These are phyloP conservation scores for Leccinum longicurvipes DNA, from an alignment of 768 basidiomycete species.

Conservation along the genomic window DNA sequence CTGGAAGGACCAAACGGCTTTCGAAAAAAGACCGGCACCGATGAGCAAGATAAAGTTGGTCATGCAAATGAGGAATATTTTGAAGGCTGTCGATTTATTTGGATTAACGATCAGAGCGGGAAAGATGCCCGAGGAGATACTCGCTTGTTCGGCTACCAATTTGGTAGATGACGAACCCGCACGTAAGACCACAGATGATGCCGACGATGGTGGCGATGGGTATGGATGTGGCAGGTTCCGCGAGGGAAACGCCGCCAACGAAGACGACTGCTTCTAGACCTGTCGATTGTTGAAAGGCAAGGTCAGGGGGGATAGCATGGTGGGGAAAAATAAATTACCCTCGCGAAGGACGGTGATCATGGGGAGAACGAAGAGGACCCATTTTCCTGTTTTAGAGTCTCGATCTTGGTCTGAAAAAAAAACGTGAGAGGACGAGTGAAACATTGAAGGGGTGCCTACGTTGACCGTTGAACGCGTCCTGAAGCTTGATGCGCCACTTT, in stretches of 20 bases:
- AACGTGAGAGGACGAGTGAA: not conserved
- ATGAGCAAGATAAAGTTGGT: conserved; percentile 91
- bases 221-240: conserved; percentile 76
- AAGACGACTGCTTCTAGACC: conserved; percentile 90
- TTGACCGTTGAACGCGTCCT: conserved; percentile 65
- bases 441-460: conserved; percentile 34
- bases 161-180: conserved; percentile 75
- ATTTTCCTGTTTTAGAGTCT: conserved; percentile 60
- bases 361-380: conserved; percentile 87
- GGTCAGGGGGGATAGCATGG: not conserved
- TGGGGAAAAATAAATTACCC: conserved; percentile 42
- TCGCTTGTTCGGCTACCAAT: conserved; percentile 73
- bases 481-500: conserved; percentile 93
- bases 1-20: conserved; percentile 71
- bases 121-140: conserved; percentile 15
- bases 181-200: conserved; percentile 67
- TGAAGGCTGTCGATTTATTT: conserved; percentile 48
- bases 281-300: conserved; percentile 19
- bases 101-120: not conserved
- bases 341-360: conserved; percentile 91
- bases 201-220: conserved; percentile 90
- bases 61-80: conserved; percentile 86
- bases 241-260: conserved; percentile 89
- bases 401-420: conserved; percentile 41
- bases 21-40: conserved; percentile 90